Conservation (phyloP, 1,284 basidiomycete species). For the Coniferiporia weirii region DNA sequence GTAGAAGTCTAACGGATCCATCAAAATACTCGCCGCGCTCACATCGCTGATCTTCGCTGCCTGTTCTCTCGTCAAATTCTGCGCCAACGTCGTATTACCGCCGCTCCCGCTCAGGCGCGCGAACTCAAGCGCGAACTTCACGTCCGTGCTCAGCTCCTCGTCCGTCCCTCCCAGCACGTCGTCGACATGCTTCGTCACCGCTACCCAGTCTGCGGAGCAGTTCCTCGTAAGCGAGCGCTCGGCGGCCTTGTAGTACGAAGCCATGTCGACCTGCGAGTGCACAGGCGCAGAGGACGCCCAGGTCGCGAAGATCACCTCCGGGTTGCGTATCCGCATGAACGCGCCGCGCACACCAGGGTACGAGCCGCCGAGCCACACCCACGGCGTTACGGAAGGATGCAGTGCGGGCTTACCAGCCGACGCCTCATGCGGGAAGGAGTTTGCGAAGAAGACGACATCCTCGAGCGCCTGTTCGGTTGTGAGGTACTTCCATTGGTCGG, state of each 20-base stretch:
- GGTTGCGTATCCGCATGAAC: slow-evolving; percentile 34
- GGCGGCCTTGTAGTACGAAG: slow-evolving; percentile 45
- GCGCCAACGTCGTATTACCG: slow-evolving; percentile 34
- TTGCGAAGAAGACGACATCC: slow-evolving; percentile 53
- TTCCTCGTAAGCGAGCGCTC: slow-evolving; percentile 46
- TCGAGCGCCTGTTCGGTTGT: slow-evolving; percentile 54
- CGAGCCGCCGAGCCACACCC: slow-evolving; percentile 46
- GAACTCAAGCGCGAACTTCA: slow-evolving; percentile 39
- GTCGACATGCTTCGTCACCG: slow-evolving; percentile 42
- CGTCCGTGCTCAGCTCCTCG: slow-evolving; percentile 28
- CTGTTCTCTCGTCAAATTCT: slow-evolving; percentile 29
- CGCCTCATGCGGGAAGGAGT: slow-evolving; percentile 32
- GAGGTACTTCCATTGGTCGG: slow-evolving; percentile 50
- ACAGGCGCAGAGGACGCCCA: slow-evolving; percentile 50
- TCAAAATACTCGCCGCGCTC: slow-evolving; percentile 37
- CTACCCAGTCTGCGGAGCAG: slow-evolving; percentile 49
- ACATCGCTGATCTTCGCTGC: slow-evolving; percentile 36
- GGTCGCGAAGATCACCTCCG: slow-evolving; percentile 39
- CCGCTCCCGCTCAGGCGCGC: slow-evolving; percentile 39
- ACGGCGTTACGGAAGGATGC: slow-evolving; percentile 39
- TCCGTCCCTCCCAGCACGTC: slow-evolving; percentile 32
- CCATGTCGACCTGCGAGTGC: slow-evolving; percentile 45
- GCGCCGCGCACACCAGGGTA: slow-evolving; percentile 35
- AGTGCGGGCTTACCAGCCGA: slow-evolving; percentile 27
- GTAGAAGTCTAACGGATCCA: slow-evolving; percentile 46